phyloP scores from a whole-genome alignment of 2,329 filamentous ascomycete genomes.

The Fusarium sp. region DNA sequence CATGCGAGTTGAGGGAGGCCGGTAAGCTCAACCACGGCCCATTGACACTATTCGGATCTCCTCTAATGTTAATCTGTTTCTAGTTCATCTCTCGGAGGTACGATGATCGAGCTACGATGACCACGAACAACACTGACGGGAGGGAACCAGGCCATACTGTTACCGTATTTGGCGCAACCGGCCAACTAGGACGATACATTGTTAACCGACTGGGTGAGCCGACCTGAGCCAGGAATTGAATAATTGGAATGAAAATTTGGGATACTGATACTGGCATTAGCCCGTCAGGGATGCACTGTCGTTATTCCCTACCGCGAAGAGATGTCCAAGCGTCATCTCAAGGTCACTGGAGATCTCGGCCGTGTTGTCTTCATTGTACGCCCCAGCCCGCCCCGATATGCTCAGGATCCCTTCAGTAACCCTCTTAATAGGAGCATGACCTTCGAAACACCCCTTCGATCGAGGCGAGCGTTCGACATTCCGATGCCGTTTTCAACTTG shows the following conservation, averaged over 20 bases:
- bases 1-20: conserved; percentile 86
- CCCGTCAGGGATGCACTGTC: conserved; percentile 92
- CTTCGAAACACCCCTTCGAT: conserved; percentile 94
- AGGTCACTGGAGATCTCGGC: conserved; percentile 94
- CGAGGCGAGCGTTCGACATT: conserved; percentile 95
- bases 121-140: conserved; percentile 39
- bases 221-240: neutral
- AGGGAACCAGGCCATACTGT: conserved; percentile 81
- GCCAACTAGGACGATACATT: conserved; percentile 95
- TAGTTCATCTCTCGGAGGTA: conserved; percentile 89
- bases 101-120: conserved; percentile 32
- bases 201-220: conserved; percentile 85
- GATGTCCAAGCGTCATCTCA: conserved; percentile 96
- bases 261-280: conserved; percentile 56
- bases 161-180: conserved; percentile 97
- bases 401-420: conserved; percentile 22
- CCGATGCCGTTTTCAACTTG: conserved; percentile 97
- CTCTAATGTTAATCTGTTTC: conserved; percentile 48
- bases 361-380: conserved; percentile 84
- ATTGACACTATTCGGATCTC: conserved; percentile 32
- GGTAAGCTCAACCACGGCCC: conserved; percentile 63
- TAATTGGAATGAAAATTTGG: neutral
- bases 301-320: conserved; percentile 95
- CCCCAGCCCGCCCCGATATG: neutral
- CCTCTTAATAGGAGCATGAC: conserved; percentile 79